A percentile compares a stretch with the other conserved stretches of the same genome.
Conservation (phyloP, 2,329 filamentous ascomycete genomes). For the Xylaria polymorpha region DNA sequence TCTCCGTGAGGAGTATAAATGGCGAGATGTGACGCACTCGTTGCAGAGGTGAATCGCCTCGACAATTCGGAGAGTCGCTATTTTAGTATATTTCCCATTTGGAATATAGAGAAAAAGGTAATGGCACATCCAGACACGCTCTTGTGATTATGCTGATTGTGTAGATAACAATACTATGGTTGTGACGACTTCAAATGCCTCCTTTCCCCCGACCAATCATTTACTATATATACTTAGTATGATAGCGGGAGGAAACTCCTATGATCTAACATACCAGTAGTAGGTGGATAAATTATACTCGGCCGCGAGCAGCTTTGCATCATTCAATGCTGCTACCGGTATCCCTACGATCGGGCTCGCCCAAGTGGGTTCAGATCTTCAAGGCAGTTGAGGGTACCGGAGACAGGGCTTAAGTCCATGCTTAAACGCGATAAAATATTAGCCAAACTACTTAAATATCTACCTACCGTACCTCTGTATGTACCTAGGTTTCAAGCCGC, state of each 20-base stretch:
- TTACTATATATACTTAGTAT: too few species aligned
- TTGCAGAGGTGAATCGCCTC: too few species aligned
- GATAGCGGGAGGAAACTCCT: not conserved
- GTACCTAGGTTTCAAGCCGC: not conserved
- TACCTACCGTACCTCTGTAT: too few species aligned
- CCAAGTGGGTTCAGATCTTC: too few species aligned
- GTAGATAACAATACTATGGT: not conserved
- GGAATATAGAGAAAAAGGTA: too few species aligned
- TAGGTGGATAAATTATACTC: too few species aligned
- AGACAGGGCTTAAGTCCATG: constrained; percentile 8
- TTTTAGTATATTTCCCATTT: not conserved
- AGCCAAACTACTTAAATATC: not conserved
- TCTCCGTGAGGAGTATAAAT: too few species aligned
- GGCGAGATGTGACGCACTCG: too few species aligned
- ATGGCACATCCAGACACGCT: not conserved
- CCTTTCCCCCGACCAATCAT: not conserved
- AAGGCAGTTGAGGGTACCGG: not conserved
- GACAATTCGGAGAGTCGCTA: too few species aligned
- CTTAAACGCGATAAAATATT: not conserved
- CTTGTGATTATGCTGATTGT: not conserved
- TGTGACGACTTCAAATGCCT: too few species aligned
- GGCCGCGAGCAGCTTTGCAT: not conserved
- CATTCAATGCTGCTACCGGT: not conserved
- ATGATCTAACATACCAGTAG: too few species aligned
- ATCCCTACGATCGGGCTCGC: too few species aligned